Conservation (phyloP, 192 early-diverging fungal genomes). For the Entophlyctis luteolus region DNA sequence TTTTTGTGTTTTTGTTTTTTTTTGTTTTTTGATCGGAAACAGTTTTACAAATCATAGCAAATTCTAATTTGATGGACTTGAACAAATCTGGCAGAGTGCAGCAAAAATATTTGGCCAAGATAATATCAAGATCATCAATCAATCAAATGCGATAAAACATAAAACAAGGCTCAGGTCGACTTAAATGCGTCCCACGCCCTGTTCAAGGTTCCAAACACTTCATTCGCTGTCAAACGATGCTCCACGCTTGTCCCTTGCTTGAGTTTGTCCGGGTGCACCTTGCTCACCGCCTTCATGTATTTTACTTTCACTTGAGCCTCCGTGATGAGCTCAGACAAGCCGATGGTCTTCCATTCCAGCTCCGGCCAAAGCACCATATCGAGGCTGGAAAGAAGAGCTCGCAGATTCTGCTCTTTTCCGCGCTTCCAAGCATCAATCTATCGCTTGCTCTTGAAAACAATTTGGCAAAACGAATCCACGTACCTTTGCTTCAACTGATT, state of each 20-base stretch:
- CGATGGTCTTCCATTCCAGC: slow-evolving; percentile 68
- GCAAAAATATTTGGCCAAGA: too few species aligned
- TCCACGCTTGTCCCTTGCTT: slow-evolving; percentile 63
- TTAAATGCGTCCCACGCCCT: slow-evolving; percentile 95
- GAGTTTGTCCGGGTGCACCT: slow-evolving; percentile 93
- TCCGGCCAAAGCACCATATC: slow-evolving; percentile 75
- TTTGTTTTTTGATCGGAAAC: too few species aligned
- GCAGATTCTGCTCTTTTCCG: slow-evolving; percentile 86
- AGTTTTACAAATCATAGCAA: too few species aligned
- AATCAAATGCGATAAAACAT: too few species aligned
- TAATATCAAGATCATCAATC: too few species aligned
- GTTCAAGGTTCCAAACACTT: slow-evolving; percentile 84
- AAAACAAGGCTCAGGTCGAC: slow-evolving; percentile 63
- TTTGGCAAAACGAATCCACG: not conserved
- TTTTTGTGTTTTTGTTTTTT: too few species aligned
- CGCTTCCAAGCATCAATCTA: slow-evolving; percentile 68
- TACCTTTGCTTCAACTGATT: slow-evolving; percentile 74
- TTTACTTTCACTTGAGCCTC: slow-evolving; percentile 82
- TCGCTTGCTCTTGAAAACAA: not conserved
- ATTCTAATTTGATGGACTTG: too few species aligned
- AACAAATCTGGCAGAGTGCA: too few species aligned
- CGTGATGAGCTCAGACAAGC: slow-evolving; percentile 80
- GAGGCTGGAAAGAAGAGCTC: slow-evolving; percentile 80
- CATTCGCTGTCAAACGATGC: slow-evolving; percentile 80
- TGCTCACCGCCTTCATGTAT: slow-evolving; percentile 89